Conservation (phyloP, 495 filamentous ascomycete genomes). For the Talaromyces ruber region DNA sequence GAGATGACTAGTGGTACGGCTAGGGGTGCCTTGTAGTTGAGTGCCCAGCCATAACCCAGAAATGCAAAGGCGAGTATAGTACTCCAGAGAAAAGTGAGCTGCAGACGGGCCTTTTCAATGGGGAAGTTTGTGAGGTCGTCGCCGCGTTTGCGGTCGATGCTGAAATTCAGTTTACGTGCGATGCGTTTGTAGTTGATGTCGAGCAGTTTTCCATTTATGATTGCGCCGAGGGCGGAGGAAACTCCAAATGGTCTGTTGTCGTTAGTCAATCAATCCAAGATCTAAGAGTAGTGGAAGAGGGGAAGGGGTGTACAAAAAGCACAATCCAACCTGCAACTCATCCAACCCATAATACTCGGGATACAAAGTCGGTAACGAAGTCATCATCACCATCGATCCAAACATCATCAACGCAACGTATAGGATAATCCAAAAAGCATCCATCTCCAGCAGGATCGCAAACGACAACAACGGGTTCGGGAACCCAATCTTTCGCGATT, state of each 20-base stretch:
- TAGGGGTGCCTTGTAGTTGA: constrained; percentile 35
- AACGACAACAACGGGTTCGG: constrained; percentile 62
- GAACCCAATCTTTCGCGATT: constrained; percentile 39
- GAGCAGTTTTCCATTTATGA: constrained; percentile 61
- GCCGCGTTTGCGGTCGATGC: constrained; percentile 34
- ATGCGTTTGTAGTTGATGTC: constrained; percentile 41
- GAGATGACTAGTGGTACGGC: constrained; percentile 45
- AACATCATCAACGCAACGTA: constrained; percentile 49
- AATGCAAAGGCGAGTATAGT: constrained; percentile 21
- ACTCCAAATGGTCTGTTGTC: constrained; percentile 42
- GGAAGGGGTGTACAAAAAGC: constrained; percentile 22
- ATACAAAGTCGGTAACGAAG: constrained; percentile 52
- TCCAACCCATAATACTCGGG: constrained; percentile 53
- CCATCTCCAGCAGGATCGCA: constrained; percentile 53
- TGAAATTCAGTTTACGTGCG: constrained; percentile 22
- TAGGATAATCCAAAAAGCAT: constrained; percentile 49
- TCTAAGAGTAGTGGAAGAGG: neutral
- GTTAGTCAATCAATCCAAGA: neutral
- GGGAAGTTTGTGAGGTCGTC: constrained; percentile 28
- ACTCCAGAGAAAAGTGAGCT: constrained; percentile 18
- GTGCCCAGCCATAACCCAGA: constrained; percentile 48
- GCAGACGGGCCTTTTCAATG: constrained; percentile 27
- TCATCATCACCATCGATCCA: constrained; percentile 36
- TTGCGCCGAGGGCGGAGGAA: constrained; percentile 43
- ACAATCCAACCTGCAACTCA: constrained; percentile 56